Evolutionary conservation across 1,139 yeast species (phyloP).

Genomic region (Pichia sp.): DNA sequence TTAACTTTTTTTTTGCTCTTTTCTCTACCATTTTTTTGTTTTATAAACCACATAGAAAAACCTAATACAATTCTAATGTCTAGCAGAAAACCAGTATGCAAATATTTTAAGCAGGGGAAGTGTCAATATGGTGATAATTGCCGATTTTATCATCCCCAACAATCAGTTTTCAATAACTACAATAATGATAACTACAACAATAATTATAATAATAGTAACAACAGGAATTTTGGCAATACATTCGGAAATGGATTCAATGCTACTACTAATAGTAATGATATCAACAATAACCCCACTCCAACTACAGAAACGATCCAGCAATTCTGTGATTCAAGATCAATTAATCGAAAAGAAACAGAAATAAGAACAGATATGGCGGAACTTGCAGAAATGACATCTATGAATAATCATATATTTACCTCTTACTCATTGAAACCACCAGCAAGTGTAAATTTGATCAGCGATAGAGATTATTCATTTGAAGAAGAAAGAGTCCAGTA

Average conservation of each 20-base stretch:
- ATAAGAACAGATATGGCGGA: constrained; percentile 29
- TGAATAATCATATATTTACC: constrained; percentile 27
- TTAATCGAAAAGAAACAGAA: constrained; percentile 21
- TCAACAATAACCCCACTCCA: not conserved
- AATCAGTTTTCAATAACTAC: not conserved
- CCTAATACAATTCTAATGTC: constrained; percentile 3
- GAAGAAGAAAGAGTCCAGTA: constrained; percentile 51
- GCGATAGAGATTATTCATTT: constrained; percentile 48
- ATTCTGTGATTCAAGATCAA: constrained; percentile 11
- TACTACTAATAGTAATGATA: not conserved
- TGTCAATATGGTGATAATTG: constrained; percentile 36
- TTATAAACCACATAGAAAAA: not conserved
- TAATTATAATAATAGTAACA: not conserved
- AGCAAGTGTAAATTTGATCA: constrained; percentile 38
- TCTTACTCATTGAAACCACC: constrained; percentile 35
- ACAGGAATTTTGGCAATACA: not conserved
- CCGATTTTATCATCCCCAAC: constrained; percentile 33
- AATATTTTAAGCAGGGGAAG: constrained; percentile 34
- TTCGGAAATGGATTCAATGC: constrained; percentile 7
- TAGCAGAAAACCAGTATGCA: constrained; percentile 31
- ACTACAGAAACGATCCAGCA: constrained; percentile 8
- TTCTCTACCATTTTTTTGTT: not conserved
- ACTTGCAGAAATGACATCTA: constrained; percentile 1
- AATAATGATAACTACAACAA: not conserved
- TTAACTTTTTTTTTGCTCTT: not conserved